phyloP scores from a whole-genome alignment of 2,329 filamentous ascomycete genomes.

The Colletotrichum sojae region DNA sequence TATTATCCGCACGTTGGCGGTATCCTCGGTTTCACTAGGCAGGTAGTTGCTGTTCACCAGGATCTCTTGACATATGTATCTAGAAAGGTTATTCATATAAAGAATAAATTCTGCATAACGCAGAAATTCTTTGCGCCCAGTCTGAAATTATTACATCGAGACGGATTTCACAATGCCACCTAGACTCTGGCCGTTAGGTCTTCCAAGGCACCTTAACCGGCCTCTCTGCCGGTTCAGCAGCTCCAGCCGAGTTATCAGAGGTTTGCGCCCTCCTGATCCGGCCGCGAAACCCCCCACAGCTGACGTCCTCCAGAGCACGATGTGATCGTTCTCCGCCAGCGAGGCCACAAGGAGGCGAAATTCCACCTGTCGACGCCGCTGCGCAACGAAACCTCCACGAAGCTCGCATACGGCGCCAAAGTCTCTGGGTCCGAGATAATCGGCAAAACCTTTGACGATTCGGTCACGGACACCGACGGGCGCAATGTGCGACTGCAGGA shows the following conservation, averaged over 20 bases:
- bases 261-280: neutral
- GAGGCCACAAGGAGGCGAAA: slow-evolving; percentile 50
- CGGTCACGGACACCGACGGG: slow-evolving; percentile 67
- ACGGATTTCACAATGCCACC: slow-evolving; percentile 18
- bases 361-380: slow-evolving; percentile 57
- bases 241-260: slow-evolving; percentile 27
- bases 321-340: slow-evolving; percentile 57
- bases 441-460: slow-evolving; percentile 71
- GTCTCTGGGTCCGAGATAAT: slow-evolving; percentile 72
- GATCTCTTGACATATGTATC: neutral
- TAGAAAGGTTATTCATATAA: neutral
- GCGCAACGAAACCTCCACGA: slow-evolving; percentile 48
- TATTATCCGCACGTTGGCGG: neutral
- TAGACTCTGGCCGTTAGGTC: slow-evolving; percentile 23
- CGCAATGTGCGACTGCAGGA: slow-evolving; percentile 70
- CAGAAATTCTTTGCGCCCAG: slow-evolving; percentile 6
- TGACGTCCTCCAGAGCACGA: slow-evolving; percentile 53
- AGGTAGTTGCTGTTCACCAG: neutral
- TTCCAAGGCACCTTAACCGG: slow-evolving; percentile 8
- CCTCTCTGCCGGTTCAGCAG: slow-evolving; percentile 20
- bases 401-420: slow-evolving; percentile 60
- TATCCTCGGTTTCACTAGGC: neutral
- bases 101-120: neutral
- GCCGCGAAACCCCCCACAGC: neutral
- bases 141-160: neutral